phyloP scores from a whole-genome alignment of 768 basidiomycete species.

The Amanita rubescens region DNA sequence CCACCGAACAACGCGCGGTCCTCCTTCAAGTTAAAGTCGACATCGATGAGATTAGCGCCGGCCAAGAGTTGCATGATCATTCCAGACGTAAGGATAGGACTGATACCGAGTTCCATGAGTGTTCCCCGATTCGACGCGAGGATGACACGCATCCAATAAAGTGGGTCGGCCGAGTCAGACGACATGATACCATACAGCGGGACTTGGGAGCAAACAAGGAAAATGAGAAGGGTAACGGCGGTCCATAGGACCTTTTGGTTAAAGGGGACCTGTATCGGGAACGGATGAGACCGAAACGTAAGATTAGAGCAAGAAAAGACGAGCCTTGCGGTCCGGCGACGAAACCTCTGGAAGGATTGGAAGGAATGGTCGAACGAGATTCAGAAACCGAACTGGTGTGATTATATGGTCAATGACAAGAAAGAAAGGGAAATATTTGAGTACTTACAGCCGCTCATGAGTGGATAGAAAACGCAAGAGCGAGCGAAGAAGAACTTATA shows the following conservation, averaged over 20 bases:
- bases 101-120: constrained; percentile 98
- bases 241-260: constrained; percentile 99
- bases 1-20: constrained; percentile 93
- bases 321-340: constrained; percentile 95
- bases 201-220: constrained; percentile 98
- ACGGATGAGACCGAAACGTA: constrained; percentile 3
- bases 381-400: constrained; percentile 96
- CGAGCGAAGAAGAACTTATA: constrained; percentile 11
- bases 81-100: constrained; percentile 94
- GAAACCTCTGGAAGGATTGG: constrained; percentile 96
- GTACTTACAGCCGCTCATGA: constrained; percentile 76
- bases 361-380: constrained; percentile 97
- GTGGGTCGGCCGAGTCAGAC: constrained; percentile 96
- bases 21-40: constrained; percentile 96
- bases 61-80: constrained; percentile 99
- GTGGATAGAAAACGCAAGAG: constrained; percentile 25
- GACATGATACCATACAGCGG: constrained; percentile 99
- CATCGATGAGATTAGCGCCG: constrained; percentile 94
- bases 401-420: constrained; percentile 3
- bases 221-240: constrained; percentile 97
- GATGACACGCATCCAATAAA: constrained; percentile 99
- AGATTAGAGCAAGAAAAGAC: neutral
- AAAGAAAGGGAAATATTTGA: neutral
- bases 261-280: constrained; percentile 73
- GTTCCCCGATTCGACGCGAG: constrained; percentile 97